Base-by-base conservation (phyloP, 164 flowering plant genomes). In the Santalum album region DNA sequence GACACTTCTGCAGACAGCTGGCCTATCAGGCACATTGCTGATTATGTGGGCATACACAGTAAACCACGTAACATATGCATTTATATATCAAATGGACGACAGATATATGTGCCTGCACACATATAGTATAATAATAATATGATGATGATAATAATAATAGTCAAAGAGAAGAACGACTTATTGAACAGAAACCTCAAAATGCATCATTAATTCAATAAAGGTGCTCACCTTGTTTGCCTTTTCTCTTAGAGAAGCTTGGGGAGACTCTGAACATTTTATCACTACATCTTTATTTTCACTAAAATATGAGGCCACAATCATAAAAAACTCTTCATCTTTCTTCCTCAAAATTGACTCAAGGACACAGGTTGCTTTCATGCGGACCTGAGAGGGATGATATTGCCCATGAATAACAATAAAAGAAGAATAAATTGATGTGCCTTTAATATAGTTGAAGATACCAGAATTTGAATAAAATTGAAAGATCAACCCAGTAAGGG, bases 301-400 rank as follows among this genome's bases (percentile, higher is more conserved):
- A 61, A 90, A 90, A 70, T 79, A 94, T 34, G 88, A 75, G 21
- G 72, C 76, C n/a, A 94, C 66, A 49, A 65, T 43, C 5, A 72
- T 53, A 72, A 87, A 87, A 54, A 67, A 75, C 3, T 71, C 78
- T 25, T 80, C 89, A 52, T 89, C 95, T 66, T 73, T 80, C 63
- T 71, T 89, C 73, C 96, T 85, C 67, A 94, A 67, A 57, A 94
- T 67, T 61, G 97, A 75, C 65, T 94, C 99, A 54, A 94, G 95
- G 40, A 90, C 86, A 68, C 95, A 94, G 6, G 79, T 60, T 56
- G 96, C 96, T 74, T 82, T 94, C 90, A 87, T 69, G 29, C 95
- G 92, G 17, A 87, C 88, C 99, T 94, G 75, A 48, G 18, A 66
- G 39, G 35, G 49, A 54, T 39, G 18, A 27, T 17, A 17, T n/a